phyloP scores from a whole-genome alignment of 768 basidiomycete genomes.

The Trichaptum fuscoviolaceum region DNA sequence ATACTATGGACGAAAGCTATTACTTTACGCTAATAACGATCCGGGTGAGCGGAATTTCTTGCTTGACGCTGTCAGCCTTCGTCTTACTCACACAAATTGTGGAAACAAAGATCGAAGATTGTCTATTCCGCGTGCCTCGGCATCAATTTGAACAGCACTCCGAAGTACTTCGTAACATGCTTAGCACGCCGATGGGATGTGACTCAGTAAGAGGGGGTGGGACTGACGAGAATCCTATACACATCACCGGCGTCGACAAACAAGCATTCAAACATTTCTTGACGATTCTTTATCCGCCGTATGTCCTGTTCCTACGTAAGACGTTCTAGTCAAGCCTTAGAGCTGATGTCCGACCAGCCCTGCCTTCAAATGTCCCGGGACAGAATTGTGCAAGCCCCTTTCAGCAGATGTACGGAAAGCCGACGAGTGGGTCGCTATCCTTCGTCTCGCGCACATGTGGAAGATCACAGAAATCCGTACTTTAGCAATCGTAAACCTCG shows the following conservation, averaged over 20 bases:
- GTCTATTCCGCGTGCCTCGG: conserved; percentile 33
- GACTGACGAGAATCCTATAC: conserved; percentile 25
- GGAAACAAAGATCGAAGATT: conserved; percentile 29
- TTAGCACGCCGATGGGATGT: conserved; percentile 28
- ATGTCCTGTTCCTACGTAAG: conserved; percentile 5
- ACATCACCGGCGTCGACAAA: conserved; percentile 20
- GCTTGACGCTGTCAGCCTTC: not conserved
- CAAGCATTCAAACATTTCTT: conserved; percentile 24
- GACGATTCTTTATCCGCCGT: conserved; percentile 24
- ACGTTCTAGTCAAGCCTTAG: not conserved
- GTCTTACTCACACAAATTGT: no score
- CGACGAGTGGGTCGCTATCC: conserved; percentile 37
- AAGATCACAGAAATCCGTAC: conserved; percentile 34
- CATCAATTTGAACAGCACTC: conserved; percentile 27
- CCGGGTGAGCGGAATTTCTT: not conserved
- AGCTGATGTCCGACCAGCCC: not conserved
- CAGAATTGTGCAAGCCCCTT: no score
- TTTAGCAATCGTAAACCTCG: conserved; percentile 34
- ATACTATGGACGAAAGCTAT: no score
- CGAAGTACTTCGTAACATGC: conserved; percentile 22
- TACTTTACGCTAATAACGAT: no score
- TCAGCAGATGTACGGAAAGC: conserved; percentile 3
- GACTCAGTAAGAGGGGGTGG: conserved; percentile 19
- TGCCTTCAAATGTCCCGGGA: not conserved
- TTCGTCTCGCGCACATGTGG: conserved; percentile 36